A percentile compares a stretch with the other conserved stretches of the same genome.
These are phyloP conservation scores for Zymoseptoria brevis DNA, from an alignment of 2,329 filamentous ascomycete species.

Conservation along the genomic window DNA sequence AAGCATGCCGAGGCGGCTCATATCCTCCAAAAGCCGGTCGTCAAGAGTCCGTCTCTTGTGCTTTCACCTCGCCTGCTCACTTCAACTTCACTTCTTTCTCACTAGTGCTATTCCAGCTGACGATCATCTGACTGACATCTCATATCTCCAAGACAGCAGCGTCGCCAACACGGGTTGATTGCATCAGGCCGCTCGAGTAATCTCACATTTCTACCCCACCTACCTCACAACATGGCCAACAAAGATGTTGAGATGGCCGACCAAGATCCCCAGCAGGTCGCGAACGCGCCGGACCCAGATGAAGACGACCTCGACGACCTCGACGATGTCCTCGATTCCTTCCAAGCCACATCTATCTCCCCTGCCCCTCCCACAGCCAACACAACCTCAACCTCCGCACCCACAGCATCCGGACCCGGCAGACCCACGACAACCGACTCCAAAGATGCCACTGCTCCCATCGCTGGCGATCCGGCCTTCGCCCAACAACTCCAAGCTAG, in stretches of 20 bases:
- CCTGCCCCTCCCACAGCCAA: slow-evolving; percentile 14
- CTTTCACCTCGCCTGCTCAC: no score
- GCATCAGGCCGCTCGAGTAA: no score
- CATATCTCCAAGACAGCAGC: no score
- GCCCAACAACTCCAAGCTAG: slow-evolving; percentile 78
- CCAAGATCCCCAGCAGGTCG: slow-evolving; percentile 15
- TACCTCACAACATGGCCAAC: slow-evolving; percentile 19
- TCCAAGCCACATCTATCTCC: slow-evolving; percentile 49
- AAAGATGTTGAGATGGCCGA: slow-evolving; percentile 9
- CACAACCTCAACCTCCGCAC: slow-evolving; percentile 22
- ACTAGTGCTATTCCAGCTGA: no score
- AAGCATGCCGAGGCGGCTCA: not conserved
- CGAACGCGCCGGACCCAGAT: slow-evolving; percentile 65
- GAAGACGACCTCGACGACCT: slow-evolving; percentile 88
- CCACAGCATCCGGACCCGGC: slow-evolving; percentile 33
- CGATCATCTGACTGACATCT: no score
- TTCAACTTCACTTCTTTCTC: no score
- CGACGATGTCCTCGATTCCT: slow-evolving; percentile 92
- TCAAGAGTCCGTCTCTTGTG: no score
- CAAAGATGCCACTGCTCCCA: slow-evolving; percentile 24
- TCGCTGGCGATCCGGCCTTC: slow-evolving; percentile 60
- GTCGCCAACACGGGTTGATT: no score
- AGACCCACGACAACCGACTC: slow-evolving; percentile 25
- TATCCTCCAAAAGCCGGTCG: no score
- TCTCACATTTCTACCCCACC: slow-evolving; percentile 1